A percentile compares a stretch with the other conserved stretches of the same genome.
Evolutionary conservation across 192 early-diverging fungal species (phyloP).

Genomic region (Nowakowskiella sp.): DNA sequence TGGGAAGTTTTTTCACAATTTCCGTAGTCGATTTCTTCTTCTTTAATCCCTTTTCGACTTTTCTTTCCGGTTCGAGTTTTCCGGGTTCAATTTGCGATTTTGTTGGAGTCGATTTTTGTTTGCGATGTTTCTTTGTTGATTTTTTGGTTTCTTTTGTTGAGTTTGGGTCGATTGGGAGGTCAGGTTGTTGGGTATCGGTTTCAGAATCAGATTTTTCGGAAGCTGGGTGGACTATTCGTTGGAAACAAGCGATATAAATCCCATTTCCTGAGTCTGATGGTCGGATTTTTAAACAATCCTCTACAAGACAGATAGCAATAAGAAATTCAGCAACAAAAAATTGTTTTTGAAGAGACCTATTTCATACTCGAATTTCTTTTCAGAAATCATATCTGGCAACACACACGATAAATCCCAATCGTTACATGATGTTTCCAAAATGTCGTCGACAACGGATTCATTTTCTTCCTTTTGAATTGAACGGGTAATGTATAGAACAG

Average conservation of each 20-base stretch:
- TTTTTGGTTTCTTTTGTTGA: not conserved
- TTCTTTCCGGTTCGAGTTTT: not conserved
- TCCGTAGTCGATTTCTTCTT: no score
- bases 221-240: conserved; percentile 40
- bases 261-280: conserved; percentile 70
- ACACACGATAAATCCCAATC: conserved; percentile 42
- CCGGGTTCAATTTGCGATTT: not conserved
- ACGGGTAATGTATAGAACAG: conserved; percentile 87
- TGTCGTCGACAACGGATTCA: conserved; percentile 74
- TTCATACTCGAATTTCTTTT: conserved; percentile 21
- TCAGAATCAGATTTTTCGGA: no score
- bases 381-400: conserved; percentile 31
- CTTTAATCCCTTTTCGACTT: conserved; percentile 3
- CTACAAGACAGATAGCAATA: conserved; percentile 13
- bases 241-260: conserved; percentile 87
- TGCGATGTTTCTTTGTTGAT: not conserved
- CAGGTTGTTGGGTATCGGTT: not conserved
- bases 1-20: no score
- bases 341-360: conserved; percentile 14
- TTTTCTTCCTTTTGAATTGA: conserved; percentile 85
- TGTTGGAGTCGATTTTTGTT: not conserved
- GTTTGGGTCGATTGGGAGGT: not conserved
- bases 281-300: conserved; percentile 44
- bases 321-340: conserved; percentile 10
- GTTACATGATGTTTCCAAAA: conserved; percentile 38